Conservation (phyloP, 495 filamentous ascomycete genomes). For the Penicillium robsamsonii region DNA sequence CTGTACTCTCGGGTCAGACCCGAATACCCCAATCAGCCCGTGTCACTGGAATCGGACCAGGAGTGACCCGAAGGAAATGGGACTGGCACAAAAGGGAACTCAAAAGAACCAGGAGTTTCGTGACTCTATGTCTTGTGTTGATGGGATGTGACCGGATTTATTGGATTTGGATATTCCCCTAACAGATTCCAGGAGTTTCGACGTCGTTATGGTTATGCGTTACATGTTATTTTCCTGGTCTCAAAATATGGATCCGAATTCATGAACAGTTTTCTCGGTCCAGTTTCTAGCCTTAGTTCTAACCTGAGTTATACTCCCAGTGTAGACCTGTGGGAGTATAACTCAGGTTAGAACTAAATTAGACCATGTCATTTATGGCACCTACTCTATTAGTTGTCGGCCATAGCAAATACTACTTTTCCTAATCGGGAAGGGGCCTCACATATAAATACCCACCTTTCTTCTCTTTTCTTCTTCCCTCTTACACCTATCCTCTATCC, state of each 20-base stretch:
- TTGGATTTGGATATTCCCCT: constrained; percentile 12
- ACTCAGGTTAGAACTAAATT: too few species aligned
- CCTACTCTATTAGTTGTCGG: too few species aligned
- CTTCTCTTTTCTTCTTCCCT: neutral
- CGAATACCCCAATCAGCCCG: neutral
- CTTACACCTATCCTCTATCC: neutral
- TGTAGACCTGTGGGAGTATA: neutral
- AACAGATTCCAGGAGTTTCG: constrained; percentile 11
- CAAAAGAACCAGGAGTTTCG: neutral
- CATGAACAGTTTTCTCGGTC: neutral
- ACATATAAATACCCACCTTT: neutral
- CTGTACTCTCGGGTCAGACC: neutral
- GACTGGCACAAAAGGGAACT: neutral
- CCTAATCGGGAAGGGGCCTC: neutral
- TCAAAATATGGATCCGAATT: constrained; percentile 2
- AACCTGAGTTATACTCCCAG: too few species aligned
- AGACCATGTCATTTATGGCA: too few species aligned
- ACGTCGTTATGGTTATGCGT: constrained; percentile 14
- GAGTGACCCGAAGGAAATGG: neutral
- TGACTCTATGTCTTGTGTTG: constrained; percentile 2
- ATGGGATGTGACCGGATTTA: constrained; percentile 4
- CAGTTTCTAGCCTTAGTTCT: too few species aligned
- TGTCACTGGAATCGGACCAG: neutral
- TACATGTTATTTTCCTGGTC: constrained; percentile 5
- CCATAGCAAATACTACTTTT: neutral